These are phyloP conservation scores for Penicillium griseofulvum DNA, from an alignment of 2,329 filamentous ascomycete genomes.

Conservation along the genomic window DNA sequence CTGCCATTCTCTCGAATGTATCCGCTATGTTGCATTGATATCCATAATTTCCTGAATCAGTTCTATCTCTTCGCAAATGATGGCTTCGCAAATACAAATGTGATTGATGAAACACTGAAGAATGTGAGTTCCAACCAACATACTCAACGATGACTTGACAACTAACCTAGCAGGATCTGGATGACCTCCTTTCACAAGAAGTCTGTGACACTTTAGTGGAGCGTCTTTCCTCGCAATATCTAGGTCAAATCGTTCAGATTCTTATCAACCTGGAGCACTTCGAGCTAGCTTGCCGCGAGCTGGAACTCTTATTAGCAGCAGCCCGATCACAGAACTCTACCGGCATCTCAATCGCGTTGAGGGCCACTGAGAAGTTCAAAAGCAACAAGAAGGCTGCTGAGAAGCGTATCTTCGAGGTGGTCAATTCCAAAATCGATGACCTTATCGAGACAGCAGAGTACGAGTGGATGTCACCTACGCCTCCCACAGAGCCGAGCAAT, in stretches of 20 bases:
- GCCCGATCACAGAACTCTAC: slow-evolving; percentile 77
- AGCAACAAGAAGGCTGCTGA: slow-evolving; percentile 93
- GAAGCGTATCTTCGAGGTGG: slow-evolving; percentile 95
- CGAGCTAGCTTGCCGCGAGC: slow-evolving; percentile 83
- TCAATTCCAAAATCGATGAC: slow-evolving; percentile 98
- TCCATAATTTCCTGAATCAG: slow-evolving; percentile 94
- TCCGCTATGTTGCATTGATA: slow-evolving; percentile 95
- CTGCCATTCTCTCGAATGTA: slow-evolving; percentile 99
- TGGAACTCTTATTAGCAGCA: slow-evolving; percentile 81
- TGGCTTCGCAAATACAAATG: slow-evolving; percentile 83
- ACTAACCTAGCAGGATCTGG: slow-evolving; percentile 64
- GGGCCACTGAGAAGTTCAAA: slow-evolving; percentile 81
- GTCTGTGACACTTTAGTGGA: slow-evolving; percentile 90
- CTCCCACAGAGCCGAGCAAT: slow-evolving; percentile 72
- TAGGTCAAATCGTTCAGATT: slow-evolving; percentile 97
- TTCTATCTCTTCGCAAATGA: slow-evolving; percentile 98
- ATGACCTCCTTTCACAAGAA: slow-evolving; percentile 87
- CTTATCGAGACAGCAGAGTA: slow-evolving; percentile 96
- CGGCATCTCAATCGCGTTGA: slow-evolving; percentile 73
- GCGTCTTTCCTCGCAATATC: slow-evolving; percentile 83
- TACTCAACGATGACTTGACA: neutral
- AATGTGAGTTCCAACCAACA: slow-evolving; percentile 52
- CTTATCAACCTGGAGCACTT: slow-evolving; percentile 97
- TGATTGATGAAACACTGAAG: slow-evolving; percentile 88
- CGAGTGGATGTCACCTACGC: slow-evolving; percentile 70